Evolutionary conservation across 495 filamentous ascomycete genomes (phyloP).

Genomic region (Talaromyces borbonicus): DNA sequence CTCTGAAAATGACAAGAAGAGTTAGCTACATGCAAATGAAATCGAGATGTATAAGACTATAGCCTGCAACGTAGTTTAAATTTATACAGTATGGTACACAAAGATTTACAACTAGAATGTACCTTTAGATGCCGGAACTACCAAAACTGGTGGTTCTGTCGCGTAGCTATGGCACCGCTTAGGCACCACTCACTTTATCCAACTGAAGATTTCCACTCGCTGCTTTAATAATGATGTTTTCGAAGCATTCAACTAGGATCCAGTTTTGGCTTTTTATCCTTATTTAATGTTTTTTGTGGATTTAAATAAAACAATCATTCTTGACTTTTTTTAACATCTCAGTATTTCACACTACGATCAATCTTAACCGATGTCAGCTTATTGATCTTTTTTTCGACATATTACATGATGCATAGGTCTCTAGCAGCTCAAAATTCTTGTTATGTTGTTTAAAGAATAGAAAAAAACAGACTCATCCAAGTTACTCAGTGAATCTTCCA

Average conservation of each 20-base stretch:
- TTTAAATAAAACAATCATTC: not conserved
- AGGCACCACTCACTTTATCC: constrained; percentile 7
- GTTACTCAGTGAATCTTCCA: not conserved
- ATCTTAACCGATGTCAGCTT: not conserved
- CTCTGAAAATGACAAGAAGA: no score
- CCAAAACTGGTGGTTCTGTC: constrained; percentile 1
- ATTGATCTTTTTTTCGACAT: not conserved
- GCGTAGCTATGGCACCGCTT: constrained; percentile 2
- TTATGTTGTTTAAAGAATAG: not conserved
- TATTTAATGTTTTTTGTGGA: not conserved
- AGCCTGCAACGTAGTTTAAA: no score
- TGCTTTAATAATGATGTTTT: not conserved
- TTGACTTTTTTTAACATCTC: not conserved
- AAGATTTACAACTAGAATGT: not conserved
- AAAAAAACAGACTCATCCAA: not conserved
- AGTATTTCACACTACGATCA: not conserved
- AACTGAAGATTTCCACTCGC: constrained; percentile 1
- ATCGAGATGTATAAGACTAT: no score
- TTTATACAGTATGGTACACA: no score
- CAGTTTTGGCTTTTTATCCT: not conserved
- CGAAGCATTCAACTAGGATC: not conserved
- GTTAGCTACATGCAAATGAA: no score
- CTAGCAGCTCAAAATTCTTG: not conserved
- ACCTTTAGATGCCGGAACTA: constrained; percentile 2
- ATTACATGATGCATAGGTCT: constrained; percentile 1